Conservation (phyloP, 352 stramenopile genomes). For the Phytophthora uliginosa region DNA sequence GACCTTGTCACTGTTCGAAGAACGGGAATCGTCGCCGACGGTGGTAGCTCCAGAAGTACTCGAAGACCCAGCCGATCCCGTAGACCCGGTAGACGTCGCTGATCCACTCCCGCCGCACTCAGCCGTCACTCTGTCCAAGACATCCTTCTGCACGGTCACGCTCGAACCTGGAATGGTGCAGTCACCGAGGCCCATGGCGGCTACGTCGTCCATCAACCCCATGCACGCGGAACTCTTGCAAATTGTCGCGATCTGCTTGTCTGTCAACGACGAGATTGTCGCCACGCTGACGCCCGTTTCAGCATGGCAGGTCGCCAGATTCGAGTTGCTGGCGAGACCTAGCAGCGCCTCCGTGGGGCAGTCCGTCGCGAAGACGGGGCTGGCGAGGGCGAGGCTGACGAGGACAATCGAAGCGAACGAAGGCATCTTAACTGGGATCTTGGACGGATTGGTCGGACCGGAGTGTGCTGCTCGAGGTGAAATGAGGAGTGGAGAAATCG, state of each 20-base stretch:
- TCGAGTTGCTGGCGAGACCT: constrained; percentile 17
- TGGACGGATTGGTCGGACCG: constrained; percentile 9
- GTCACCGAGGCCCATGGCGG: constrained; percentile 23
- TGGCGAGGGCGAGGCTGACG: constrained; percentile 14
- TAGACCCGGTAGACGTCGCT: constrained; percentile 16
- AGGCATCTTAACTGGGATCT: constrained; percentile 24
- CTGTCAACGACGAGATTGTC: constrained; percentile 20
- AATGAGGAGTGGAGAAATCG: constrained; percentile 19
- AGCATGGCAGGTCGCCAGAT: constrained; percentile 23
- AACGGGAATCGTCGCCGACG: constrained; percentile 31
- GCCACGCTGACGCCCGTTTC: constrained; percentile 31
- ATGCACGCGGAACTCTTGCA: constrained; percentile 30
- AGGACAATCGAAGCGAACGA: constrained; percentile 21
- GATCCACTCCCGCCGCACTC: constrained; percentile 24
- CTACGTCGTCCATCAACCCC: constrained; percentile 24
- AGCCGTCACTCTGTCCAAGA: constrained; percentile 12
- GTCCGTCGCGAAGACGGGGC: constrained; percentile 16
- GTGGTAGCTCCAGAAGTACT: background rate
- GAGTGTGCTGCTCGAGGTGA: constrained; percentile 21
- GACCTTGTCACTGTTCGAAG: constrained; percentile 19
- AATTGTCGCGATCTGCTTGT: constrained; percentile 14
- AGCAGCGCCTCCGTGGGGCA: constrained; percentile 20
- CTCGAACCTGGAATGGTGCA: constrained; percentile 35
- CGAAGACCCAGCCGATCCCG: background rate
- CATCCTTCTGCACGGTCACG: constrained; percentile 27